A percentile compares a stretch with the other conserved stretches of the same genome.
Evolutionary conservation across 2,329 filamentous ascomycete genomes (phyloP).

Genomic region (Aureobasidium subglaciale): DNA sequence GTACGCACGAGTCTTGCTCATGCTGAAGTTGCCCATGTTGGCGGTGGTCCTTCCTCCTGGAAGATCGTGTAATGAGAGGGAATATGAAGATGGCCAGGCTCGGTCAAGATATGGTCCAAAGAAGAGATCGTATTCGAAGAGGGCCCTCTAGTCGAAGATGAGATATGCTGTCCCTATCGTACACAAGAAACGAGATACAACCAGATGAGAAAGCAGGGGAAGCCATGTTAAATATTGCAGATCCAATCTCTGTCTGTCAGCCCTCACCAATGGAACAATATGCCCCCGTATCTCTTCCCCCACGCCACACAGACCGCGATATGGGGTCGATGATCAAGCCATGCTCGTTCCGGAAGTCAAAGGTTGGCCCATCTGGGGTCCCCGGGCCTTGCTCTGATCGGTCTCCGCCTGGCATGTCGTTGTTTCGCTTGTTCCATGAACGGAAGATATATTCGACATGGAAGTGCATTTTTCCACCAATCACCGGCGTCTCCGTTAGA

Average conservation of each 20-base stretch:
- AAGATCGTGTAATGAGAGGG: no score
- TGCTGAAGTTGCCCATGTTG: conserved; percentile 14
- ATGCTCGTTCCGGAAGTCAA: background rate
- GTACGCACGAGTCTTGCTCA: conserved; percentile 35
- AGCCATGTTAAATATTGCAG: background rate
- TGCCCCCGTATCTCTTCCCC: conserved; percentile 4
- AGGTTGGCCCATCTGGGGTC: background rate
- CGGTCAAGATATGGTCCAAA: background rate
- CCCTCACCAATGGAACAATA: conserved; percentile 2
- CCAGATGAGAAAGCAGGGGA: background rate
- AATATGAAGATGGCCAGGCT: no score
- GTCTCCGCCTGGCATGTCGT: background rate
- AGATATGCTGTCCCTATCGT: background rate
- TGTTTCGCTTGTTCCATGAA: background rate
- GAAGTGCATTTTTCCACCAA: conserved; percentile 6
- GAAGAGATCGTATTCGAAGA: background rate
- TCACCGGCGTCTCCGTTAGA: background rate
- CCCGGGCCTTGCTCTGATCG: background rate
- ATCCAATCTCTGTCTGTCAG: background rate
- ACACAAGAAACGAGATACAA: background rate
- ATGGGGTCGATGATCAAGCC: background rate
- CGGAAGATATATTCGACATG: background rate
- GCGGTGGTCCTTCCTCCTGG: background rate
- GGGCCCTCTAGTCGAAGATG: background rate
- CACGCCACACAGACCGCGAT: background rate